A percentile compares a stretch with the other conserved stretches of the same genome.
Conservation (phyloP, 2,329 filamentous ascomycete genomes). For the Lojkania enalia region DNA sequence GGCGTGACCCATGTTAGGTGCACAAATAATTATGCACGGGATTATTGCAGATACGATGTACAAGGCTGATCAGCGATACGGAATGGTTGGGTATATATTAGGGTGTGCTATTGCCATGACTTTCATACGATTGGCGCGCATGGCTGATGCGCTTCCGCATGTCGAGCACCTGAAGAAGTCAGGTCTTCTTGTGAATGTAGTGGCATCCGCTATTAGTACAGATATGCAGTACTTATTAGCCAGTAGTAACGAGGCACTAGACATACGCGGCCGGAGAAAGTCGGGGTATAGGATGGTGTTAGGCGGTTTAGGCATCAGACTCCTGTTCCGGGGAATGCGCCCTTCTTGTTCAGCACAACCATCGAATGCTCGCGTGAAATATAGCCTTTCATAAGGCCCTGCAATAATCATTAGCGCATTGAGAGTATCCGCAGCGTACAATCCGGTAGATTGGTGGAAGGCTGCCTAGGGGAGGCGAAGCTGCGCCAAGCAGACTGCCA, state of each 20-base stretch:
- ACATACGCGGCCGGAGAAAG: slow-evolving; percentile 12
- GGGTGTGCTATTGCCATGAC: not conserved
- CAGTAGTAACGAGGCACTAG: slow-evolving; percentile 11
- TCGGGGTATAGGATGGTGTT: slow-evolving; percentile 18
- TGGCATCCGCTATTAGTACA: too few relatives aligned
- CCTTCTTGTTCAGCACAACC: slow-evolving; percentile 89
- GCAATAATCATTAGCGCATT: slow-evolving; percentile 22
- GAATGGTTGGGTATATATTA: not conserved
- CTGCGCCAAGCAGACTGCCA: slow-evolving; percentile 10
- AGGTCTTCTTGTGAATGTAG: too few relatives aligned
- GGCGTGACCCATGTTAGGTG: not conserved
- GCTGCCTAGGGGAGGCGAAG: slow-evolving; percentile 12
- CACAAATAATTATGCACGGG: slow-evolving; percentile 1
- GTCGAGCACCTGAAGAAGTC: too few relatives aligned
- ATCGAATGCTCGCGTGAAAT: slow-evolving; percentile 88
- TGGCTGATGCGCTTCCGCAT: too few relatives aligned
- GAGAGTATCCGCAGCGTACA: not conserved
- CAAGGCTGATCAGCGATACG: not conserved
- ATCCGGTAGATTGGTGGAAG: slow-evolving; percentile 5
- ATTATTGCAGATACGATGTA: not conserved
- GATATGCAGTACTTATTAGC: slow-evolving; percentile 2
- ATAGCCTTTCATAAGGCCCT: slow-evolving; percentile 97
- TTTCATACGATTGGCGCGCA: not conserved
- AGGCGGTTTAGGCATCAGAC: slow-evolving; percentile 48
- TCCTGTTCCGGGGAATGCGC: slow-evolving; percentile 91